Evolutionary conservation across 2,329 filamentous ascomycete species (phyloP), one percentile per base, ranked within the genome.

Genomic region (Ophiostoma pallidulum): DNA sequence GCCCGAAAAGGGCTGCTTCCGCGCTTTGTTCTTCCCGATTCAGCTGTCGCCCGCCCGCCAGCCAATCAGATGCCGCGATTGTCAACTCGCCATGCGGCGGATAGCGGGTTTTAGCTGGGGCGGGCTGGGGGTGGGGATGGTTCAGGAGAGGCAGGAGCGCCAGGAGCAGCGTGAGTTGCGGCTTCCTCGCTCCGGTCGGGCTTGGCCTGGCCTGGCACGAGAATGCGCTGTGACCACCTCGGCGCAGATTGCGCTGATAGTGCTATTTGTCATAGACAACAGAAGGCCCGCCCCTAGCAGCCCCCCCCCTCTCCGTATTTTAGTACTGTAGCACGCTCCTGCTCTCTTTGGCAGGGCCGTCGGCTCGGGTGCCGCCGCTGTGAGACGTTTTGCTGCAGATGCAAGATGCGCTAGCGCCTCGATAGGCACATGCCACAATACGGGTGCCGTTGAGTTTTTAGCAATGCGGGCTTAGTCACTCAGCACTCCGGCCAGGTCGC

Each of bases 241-340:
- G n/a, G n/a, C n/a, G n/a, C 35, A 28, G 14, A 20, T 31, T 36
- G 41, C 32, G 31, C 33, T 38, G 35, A 37, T 48, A 38, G 29
- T 37, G 20, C 38, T 44, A 48, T 48, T 48, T 48, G 41, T 48
- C 41, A 48, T 48, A 38, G n/a, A n/a, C n/a, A n/a, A n/a, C n/a
- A n/a, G n/a, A n/a, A n/a, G n/a, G n/a, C n/a, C n/a, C n/a, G n/a
- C n/a, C n/a, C n/a, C n/a, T n/a, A n/a, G n/a, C n/a, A n/a, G n/a
- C n/a, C n/a, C n/a, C n/a, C n/a, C n/a, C n/a, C n/a, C n/a, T n/a
- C n/a, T n/a, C n/a, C n/a, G n/a, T n/a, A n/a, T n/a, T n/a, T n/a
- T n/a, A n/a, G n/a, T n/a, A n/a, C n/a, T n/a, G n/a, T n/a, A 20
- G n/a, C 35, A 36, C 31, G 31, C 41, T 22, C 41, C 22, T 10